Evolutionary conservation across 352 stramenopile genomes (phyloP).

Genomic region (Pythium scleroteichum): DNA sequence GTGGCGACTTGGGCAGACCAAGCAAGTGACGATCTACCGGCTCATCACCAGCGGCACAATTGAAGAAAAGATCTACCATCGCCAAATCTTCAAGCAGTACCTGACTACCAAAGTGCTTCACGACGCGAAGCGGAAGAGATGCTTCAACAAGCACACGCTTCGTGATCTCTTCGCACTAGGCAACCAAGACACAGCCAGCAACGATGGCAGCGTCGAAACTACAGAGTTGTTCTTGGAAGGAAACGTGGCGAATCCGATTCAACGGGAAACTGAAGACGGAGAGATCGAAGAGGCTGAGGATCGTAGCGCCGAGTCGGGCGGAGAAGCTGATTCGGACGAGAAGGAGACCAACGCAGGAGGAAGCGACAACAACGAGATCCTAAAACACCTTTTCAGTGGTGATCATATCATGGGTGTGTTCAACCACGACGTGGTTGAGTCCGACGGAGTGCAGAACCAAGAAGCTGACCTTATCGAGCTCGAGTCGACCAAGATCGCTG

Average conservation of each 20-base stretch:
- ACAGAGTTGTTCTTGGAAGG: conserved; percentile 90
- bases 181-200: conserved; percentile 35
- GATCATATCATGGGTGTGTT: conserved; percentile 94
- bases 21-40: conserved; percentile 85
- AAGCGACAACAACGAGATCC: conserved; percentile 83
- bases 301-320: conserved; percentile 14
- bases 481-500: conserved; percentile 88
- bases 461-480: conserved; percentile 92
- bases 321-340: conserved; percentile 9
- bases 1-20: conserved; percentile 93
- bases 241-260: conserved; percentile 71
- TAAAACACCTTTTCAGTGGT: conserved; percentile 91
- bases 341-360: conserved; percentile 12
- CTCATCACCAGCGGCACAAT: conserved; percentile 98
- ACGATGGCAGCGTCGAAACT: conserved; percentile 87
- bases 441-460: conserved; percentile 82
- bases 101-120: conserved; percentile 97
- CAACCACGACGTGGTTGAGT: conserved; percentile 94
- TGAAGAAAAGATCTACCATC: conserved; percentile 99
- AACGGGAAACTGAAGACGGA: conserved; percentile 20
- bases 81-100: conserved; percentile 99
- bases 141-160: conserved; percentile 97
- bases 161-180: conserved; percentile 95
- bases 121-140: conserved; percentile 95
- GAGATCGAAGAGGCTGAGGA: conserved; percentile 36